Conservation (phyloP, 2,329 filamentous ascomycete genomes). For the Botrytis byssoidea region DNA sequence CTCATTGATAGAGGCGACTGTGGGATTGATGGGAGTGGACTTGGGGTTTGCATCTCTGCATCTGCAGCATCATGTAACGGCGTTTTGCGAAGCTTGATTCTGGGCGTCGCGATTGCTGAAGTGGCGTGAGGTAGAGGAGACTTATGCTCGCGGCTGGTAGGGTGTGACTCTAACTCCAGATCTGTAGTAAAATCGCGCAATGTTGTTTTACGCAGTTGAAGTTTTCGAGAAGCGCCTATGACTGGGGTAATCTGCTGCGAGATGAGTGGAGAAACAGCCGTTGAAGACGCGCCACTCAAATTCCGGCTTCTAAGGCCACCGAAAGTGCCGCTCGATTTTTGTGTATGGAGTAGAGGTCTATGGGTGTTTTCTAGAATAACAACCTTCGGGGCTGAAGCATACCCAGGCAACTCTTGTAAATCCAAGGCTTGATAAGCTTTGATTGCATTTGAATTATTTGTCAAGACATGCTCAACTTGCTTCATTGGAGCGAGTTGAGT, state of each 20-base stretch:
- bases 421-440: constrained; percentile 3
- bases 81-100: neutral
- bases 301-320: neutral
- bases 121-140: neutral
- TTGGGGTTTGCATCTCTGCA: neutral
- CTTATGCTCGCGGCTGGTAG: neutral
- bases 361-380: neutral
- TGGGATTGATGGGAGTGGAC: neutral
- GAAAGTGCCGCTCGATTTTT: neutral
- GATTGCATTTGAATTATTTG: neutral
- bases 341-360: neutral
- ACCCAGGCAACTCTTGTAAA: constrained; percentile 4
- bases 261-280: neutral
- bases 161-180: neutral
- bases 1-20: neutral
- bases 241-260: neutral
- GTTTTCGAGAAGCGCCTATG: neutral
- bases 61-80: neutral
- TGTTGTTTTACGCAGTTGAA: neutral
- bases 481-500: neutral
- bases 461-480: neutral
- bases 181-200: neutral
- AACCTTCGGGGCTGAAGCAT: neutral
- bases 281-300: neutral
- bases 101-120: neutral